Percentiles rank a stretch among this genome's conserved stretches.
These are phyloP conservation scores for Penicillium brasilianum DNA, from an alignment of 2,329 filamentous ascomycete genomes.

Conservation along the genomic window DNA sequence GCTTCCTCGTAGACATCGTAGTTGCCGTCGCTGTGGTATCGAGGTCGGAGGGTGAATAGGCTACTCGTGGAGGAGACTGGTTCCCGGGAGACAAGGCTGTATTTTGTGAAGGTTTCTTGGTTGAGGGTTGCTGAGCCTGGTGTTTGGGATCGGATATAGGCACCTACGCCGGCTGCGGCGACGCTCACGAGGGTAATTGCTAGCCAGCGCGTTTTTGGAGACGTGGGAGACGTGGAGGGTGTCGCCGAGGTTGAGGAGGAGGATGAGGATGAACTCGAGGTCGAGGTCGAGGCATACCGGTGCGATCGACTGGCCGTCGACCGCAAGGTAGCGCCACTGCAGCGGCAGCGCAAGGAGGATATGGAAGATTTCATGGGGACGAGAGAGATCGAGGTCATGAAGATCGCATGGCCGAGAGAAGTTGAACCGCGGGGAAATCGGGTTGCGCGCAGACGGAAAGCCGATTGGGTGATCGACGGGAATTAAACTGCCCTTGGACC, in stretches of 20 bases:
- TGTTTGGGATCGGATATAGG: slow-evolving; percentile 40
- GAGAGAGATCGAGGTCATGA: slow-evolving; percentile 1
- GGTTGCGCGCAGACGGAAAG: slow-evolving; percentile 19
- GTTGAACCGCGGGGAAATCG: slow-evolving; percentile 25
- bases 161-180: slow-evolving; percentile 44
- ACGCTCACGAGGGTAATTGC: slow-evolving; percentile 41
- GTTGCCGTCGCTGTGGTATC: slow-evolving; percentile 37
- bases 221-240: neutral
- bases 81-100: slow-evolving; percentile 49
- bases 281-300: slow-evolving; percentile 31
- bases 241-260: neutral
- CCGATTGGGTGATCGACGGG: slow-evolving; percentile 31
- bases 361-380: slow-evolving; percentile 24
- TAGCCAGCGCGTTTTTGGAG: slow-evolving; percentile 38
- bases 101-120: slow-evolving; percentile 47
- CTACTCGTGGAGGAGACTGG: slow-evolving; percentile 54
- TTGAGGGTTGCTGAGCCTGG: slow-evolving; percentile 39
- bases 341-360: slow-evolving; percentile 20
- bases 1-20: slow-evolving; percentile 50
- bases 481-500: slow-evolving; percentile 15
- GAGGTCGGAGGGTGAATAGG: slow-evolving; percentile 51
- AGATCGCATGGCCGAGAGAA: slow-evolving; percentile 13
- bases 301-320: slow-evolving; percentile 21
- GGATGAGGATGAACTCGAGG: slow-evolving; percentile 19
- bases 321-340: slow-evolving; percentile 16